A percentile compares a stretch with the other conserved stretches of the same genome.
Evolutionary conservation across 495 filamentous ascomycete species (phyloP).

Genomic region (Aspergillus kassunensis): DNA sequence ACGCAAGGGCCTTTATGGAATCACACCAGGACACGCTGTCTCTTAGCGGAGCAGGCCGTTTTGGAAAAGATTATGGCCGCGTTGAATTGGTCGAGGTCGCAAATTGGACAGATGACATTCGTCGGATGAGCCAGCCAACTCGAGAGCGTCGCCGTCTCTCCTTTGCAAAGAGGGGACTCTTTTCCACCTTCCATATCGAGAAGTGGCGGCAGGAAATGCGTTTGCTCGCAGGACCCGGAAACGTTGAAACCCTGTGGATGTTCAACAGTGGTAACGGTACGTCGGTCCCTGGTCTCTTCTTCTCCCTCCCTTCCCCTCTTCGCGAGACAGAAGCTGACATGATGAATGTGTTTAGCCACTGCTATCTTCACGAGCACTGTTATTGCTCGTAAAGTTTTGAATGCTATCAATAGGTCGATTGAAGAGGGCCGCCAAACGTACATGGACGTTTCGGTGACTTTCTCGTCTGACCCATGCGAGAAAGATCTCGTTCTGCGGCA

Average conservation of each 20-base stretch:
- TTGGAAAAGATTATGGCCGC: slow-evolving; percentile 26
- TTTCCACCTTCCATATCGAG: slow-evolving; percentile 23
- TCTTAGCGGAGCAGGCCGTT: slow-evolving; percentile 22
- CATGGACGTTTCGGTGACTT: slow-evolving; percentile 28
- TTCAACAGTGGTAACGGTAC: slow-evolving; percentile 38
- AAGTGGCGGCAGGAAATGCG: slow-evolving; percentile 32
- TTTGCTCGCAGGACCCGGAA: slow-evolving; percentile 25
- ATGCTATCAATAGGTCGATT: slow-evolving; percentile 26
- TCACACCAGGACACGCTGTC: slow-evolving; percentile 23
- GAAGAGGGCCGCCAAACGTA: slow-evolving; percentile 23
- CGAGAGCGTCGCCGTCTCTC: slow-evolving; percentile 36
- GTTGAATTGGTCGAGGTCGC: slow-evolving; percentile 25
- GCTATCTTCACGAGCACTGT: slow-evolving; percentile 33
- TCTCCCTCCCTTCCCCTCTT: too few relatives aligned
- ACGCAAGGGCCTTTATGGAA: slow-evolving; percentile 28
- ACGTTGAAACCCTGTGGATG: slow-evolving; percentile 32
- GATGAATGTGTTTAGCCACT: slow-evolving; percentile 26
- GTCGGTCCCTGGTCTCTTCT: neutral
- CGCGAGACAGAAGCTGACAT: too few relatives aligned
- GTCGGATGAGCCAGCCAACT: slow-evolving; percentile 31
- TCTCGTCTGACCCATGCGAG: slow-evolving; percentile 35
- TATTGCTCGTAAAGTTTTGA: slow-evolving; percentile 30
- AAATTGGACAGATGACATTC: slow-evolving; percentile 30
- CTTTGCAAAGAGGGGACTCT: slow-evolving; percentile 31
- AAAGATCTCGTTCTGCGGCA: slow-evolving; percentile 28